These are phyloP conservation scores for Urostyla sp. DNA, from an alignment of 73 alveolate genomes.

Conservation along the genomic window DNA sequence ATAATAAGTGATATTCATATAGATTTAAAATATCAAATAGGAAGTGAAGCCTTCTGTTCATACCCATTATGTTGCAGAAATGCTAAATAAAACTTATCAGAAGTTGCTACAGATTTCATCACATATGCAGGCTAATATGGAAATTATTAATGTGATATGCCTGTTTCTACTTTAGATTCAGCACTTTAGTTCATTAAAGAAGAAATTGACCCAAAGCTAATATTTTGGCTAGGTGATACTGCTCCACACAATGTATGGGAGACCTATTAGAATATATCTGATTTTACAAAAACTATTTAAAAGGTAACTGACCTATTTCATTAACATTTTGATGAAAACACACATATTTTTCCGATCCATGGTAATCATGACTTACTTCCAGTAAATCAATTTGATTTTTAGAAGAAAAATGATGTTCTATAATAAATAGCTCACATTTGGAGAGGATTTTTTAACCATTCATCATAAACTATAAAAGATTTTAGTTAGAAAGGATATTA, in stretches of 20 bases:
- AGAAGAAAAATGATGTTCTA: neutral
- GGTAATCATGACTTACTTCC: conserved; percentile 72
- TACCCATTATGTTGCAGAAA: conserved; percentile 88
- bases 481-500: conserved; percentile 20
- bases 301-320: conserved; percentile 11
- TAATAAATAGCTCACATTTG: conserved; percentile 51
- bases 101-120: conserved; percentile 72
- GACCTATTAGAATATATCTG: neutral
- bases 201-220: conserved; percentile 72
- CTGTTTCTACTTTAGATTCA: conserved; percentile 42
- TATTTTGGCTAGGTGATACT: conserved; percentile 91
- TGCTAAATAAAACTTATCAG: too few species aligned
- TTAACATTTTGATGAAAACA: neutral
- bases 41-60: conserved; percentile 79
- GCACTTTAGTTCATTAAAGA: conserved; percentile 22
- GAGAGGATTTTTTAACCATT: conserved; percentile 50
- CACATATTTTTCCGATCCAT: conserved; percentile 9
- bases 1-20: conserved; percentile 87
- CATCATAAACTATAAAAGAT: conserved; percentile 9
- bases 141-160: conserved; percentile 80
- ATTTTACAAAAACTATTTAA: neutral
- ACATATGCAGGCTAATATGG: conserved; percentile 83
- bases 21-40: conserved; percentile 82
- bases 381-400: conserved; percentile 44
- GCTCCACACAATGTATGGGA: conserved; percentile 77